Evolutionary conservation across 192 early-diverging fungal species (phyloP).

Genomic region (Coemansia sp.): DNA sequence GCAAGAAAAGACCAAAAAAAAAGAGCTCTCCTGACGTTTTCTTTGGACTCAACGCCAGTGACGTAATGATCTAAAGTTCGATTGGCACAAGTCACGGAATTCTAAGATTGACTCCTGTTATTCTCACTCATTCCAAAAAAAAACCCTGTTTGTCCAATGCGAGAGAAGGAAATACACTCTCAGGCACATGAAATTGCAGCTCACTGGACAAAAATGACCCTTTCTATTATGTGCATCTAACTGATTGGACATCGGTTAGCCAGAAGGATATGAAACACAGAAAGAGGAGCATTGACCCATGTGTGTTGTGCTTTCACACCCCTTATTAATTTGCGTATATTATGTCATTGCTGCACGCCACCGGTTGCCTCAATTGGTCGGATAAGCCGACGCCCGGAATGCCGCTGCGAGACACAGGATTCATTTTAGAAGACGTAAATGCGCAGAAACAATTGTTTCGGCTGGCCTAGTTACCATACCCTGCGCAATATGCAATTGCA

Average conservation of each 20-base stretch:
- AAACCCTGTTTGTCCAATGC: neutral
- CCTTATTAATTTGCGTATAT: conserved; percentile 8
- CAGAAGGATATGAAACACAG: neutral
- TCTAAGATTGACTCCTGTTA: neutral
- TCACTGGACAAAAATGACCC: neutral
- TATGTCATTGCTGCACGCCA: conserved; percentile 4
- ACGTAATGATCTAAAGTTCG: neutral
- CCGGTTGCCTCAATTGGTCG: neutral
- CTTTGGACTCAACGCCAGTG: neutral
- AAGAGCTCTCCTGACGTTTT: neutral
- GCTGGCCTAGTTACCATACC: neutral
- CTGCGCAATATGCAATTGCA: neutral
- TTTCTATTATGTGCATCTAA: neutral
- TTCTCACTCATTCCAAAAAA: neutral
- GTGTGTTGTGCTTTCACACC: neutral
- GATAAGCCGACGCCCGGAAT: neutral
- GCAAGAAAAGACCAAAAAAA: neutral
- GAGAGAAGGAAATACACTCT: neutral
- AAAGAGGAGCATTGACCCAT: neutral
- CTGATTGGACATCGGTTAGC: neutral
- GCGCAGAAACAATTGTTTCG: neutral
- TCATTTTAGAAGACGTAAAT: too few relatives aligned
- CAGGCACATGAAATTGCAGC: neutral
- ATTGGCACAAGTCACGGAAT: neutral
- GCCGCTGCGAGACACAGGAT: neutral